phyloP scores from a whole-genome alignment of 768 basidiomycete species.

The Glaciozyma antarctica region DNA sequence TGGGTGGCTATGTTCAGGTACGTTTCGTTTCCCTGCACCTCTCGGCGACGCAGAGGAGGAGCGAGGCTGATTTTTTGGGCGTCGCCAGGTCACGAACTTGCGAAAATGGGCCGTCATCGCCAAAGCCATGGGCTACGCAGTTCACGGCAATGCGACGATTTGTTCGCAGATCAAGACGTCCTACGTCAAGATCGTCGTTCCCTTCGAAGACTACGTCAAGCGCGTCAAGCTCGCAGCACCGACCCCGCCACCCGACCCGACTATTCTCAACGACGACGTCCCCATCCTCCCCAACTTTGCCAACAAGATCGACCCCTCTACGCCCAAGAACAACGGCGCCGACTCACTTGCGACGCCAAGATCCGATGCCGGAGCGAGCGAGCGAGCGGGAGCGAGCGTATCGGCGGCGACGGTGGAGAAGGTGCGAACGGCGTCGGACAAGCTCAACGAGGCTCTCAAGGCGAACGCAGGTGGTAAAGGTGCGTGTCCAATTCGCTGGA shows the following conservation, averaged over 20 bases:
- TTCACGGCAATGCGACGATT: conserved; percentile 56
- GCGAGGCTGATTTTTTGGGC: conserved; percentile 17
- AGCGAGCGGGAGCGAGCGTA: conserved; percentile 5
- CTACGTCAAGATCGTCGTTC: conserved; percentile 80
- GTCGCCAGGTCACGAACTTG: conserved; percentile 59
- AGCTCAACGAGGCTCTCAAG: conserved; percentile 32
- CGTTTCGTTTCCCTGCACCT: conserved; percentile 34
- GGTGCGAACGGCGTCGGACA: conserved; percentile 33
- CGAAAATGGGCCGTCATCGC: conserved; percentile 87
- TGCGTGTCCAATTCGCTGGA: background rate
- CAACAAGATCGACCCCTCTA: background rate
- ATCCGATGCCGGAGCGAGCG: background rate
- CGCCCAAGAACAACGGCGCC: conserved; percentile 47
- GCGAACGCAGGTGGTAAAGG: conserved; percentile 1
- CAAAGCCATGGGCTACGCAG: conserved; percentile 68
- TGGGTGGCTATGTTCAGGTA: conserved; percentile 82
- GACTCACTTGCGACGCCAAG: conserved; percentile 46
- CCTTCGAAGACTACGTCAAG: conserved; percentile 73
- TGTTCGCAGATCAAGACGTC: conserved; percentile 82
- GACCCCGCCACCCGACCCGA: conserved; percentile 17
- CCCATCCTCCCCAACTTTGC: conserved; percentile 15
- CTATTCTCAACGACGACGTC: conserved; percentile 11
- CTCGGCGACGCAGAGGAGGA: conserved; percentile 21
- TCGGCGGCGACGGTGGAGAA: conserved; percentile 10
- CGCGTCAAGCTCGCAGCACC: conserved; percentile 26